Conservation (phyloP, 495 filamentous ascomycete genomes). For the Pseudotulostoma volvatum region DNA sequence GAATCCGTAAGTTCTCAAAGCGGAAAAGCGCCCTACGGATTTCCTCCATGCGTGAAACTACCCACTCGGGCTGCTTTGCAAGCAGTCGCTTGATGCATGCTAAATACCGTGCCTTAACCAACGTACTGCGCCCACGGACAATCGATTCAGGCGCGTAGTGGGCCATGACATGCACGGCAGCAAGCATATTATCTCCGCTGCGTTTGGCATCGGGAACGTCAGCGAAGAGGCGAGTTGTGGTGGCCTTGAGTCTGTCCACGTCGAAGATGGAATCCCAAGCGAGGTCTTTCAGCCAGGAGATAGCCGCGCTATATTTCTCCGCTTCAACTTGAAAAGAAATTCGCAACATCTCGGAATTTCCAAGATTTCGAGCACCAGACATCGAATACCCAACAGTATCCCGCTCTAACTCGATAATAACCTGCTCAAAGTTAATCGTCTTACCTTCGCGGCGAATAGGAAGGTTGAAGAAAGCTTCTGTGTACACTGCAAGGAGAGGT, state of each 20-base stretch:
- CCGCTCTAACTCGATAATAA: constrained; percentile 74
- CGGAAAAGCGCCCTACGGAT: constrained; percentile 58
- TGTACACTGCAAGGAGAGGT: constrained; percentile 69
- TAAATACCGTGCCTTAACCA: constrained; percentile 79
- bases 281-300: constrained; percentile 75
- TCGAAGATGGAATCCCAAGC: constrained; percentile 83
- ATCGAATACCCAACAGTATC: constrained; percentile 77
- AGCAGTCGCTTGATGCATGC: constrained; percentile 66
- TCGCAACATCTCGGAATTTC: constrained; percentile 62
- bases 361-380: constrained; percentile 43
- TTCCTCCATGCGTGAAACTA: constrained; percentile 59
- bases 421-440: constrained; percentile 72
- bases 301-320: constrained; percentile 67
- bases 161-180: constrained; percentile 65
- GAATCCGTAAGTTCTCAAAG: constrained; percentile 66
- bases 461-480: constrained; percentile 85
- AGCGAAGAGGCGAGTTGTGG: constrained; percentile 73
- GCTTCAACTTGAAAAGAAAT: constrained; percentile 75
- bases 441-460: constrained; percentile 67
- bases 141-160: constrained; percentile 59
- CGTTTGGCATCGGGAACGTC: constrained; percentile 91
- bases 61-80: constrained; percentile 48
- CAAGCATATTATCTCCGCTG: constrained; percentile 51
- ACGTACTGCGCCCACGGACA: constrained; percentile 57
- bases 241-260: constrained; percentile 58